These are phyloP conservation scores for Pseudogymnoascus sp. DNA, from an alignment of 2,329 filamentous ascomycete species.

Conservation along the genomic window DNA sequence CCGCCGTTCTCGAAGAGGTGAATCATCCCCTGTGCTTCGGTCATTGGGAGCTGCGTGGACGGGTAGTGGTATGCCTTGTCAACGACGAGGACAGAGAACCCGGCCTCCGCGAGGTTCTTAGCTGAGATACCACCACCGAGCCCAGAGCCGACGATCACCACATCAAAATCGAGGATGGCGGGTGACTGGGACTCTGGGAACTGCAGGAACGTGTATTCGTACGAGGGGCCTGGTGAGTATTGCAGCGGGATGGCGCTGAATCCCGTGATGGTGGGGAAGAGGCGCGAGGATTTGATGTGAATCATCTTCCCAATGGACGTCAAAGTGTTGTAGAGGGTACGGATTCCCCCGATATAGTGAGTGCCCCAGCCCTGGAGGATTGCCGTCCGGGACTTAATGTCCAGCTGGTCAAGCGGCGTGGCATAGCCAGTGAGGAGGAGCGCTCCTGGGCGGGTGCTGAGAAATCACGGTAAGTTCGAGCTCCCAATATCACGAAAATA, in stretches of 20 bases:
- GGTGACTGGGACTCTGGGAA: slow-evolving; percentile 27
- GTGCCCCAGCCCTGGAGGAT: slow-evolving; percentile 56
- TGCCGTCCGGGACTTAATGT: slow-evolving; percentile 48
- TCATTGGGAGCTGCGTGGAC: slow-evolving; percentile 66
- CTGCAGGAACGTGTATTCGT: slow-evolving; percentile 26
- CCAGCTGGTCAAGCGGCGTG: slow-evolving; percentile 52
- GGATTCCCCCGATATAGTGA: slow-evolving; percentile 46
- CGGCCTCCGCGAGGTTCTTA: slow-evolving; percentile 70
- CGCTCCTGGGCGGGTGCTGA: slow-evolving; percentile 53
- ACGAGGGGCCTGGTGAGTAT: slow-evolving; percentile 28
- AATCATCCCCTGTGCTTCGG: slow-evolving; percentile 46
- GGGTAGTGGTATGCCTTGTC: slow-evolving; percentile 76
- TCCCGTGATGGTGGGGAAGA: slow-evolving; percentile 46
- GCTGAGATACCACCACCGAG: slow-evolving; percentile 77
- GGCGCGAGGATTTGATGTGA: slow-evolving; percentile 41
- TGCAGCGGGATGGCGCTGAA: slow-evolving; percentile 46
- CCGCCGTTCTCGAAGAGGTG: slow-evolving; percentile 66
- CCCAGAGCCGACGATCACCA: slow-evolving; percentile 79
- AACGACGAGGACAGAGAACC: slow-evolving; percentile 66
- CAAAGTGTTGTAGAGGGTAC: slow-evolving; percentile 47
- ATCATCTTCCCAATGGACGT: slow-evolving; percentile 40
- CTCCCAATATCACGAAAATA: not conserved
- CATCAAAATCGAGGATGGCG: slow-evolving; percentile 64
- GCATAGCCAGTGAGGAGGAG: slow-evolving; percentile 60
- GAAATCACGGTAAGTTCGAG: not conserved